Evolutionary conservation across 2,329 filamentous ascomycete genomes (phyloP), one percentile per base, ranked within the genome.

Genomic region (Ceratocystis papillata): DNA sequence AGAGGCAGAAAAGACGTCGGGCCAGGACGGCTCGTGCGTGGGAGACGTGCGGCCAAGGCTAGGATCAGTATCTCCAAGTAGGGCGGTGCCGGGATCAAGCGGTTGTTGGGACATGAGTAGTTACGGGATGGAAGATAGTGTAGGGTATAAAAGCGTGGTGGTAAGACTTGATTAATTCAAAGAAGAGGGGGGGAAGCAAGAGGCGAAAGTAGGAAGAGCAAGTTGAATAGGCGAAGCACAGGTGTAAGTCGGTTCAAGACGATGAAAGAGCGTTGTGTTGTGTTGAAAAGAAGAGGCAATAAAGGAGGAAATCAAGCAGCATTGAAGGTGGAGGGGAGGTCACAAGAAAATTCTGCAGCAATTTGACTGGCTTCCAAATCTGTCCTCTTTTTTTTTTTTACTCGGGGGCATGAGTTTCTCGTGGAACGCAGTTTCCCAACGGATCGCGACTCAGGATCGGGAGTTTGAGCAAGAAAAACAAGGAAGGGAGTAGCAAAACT

Each of bases 401-500:
- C 48, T 53, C 48, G 22, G 48, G 48, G 5, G 53, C 53, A 59
- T 59, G 15, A 59, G 28, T 59, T 12, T 59, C 53, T 59, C 53
- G 53, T 33, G 28, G 53, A 59, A 59, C 53, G 53, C 53, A 59
- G 53, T 59, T 59, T 59, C 53, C 53, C 53, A 59, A 59, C 53
- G 53, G 53, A 59, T 59, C 53, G 53, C 53, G 53, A 59, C 53
- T 30, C 7, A 59, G 53, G 17, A 59, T 33, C 53, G 53, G 28
- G 28, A 59, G 53, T 59, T 59, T 59, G 53, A 59, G 53, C 25
- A 59, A 33, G 53, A 33, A 59, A 59, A 33, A 59, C 8, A 57
- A 59, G 22, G 33, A 33, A 33, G 53, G 53, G 15, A 53, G 22
- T 25, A 53, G 12, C 7, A 48, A 48, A 17, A 50, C n/a, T 50